Conservation (phyloP, 371 early-diverging fungal genomes). For the Mucor racemosus region DNA sequence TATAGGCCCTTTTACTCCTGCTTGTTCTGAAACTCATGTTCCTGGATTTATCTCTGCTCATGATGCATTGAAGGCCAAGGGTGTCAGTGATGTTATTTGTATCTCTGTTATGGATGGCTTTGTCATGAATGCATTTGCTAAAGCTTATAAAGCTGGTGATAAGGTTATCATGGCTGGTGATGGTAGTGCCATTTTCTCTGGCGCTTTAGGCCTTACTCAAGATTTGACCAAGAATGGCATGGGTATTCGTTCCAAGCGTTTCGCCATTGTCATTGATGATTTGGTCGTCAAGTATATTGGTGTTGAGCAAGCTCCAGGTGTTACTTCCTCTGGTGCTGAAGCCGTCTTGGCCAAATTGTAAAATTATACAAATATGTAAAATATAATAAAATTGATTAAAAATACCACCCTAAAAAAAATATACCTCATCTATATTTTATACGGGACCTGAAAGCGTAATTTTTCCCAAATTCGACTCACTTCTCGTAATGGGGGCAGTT, state of each 20-base stretch:
- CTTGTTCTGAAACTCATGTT: slow-evolving; percentile 73
- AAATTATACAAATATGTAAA: slow-evolving; percentile 7
- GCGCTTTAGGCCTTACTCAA: slow-evolving; percentile 64
- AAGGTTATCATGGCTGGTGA: slow-evolving; percentile 75
- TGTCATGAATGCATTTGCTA: slow-evolving; percentile 80
- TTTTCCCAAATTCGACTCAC: no score
- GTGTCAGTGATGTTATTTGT: slow-evolving; percentile 65
- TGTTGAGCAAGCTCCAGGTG: slow-evolving; percentile 55
- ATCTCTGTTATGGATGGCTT: slow-evolving; percentile 61
- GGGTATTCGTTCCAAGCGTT: slow-evolving; percentile 58
- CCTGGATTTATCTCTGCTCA: slow-evolving; percentile 61
- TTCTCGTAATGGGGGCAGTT: no score
- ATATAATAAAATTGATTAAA: not conserved
- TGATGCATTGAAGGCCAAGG: slow-evolving; percentile 64
- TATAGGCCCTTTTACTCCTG: slow-evolving; percentile 66
- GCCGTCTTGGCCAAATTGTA: slow-evolving; percentile 37
- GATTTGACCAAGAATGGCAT: slow-evolving; percentile 47
- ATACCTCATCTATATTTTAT: no score
- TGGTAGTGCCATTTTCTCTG: slow-evolving; percentile 64
- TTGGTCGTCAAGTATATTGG: slow-evolving; percentile 72
- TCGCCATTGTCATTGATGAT: slow-evolving; percentile 71
- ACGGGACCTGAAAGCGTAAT: no score
- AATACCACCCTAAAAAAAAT: no score
- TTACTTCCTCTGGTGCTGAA: slow-evolving; percentile 35
- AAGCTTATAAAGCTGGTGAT: slow-evolving; percentile 56